Conservation (phyloP, 495 filamentous ascomycete genomes). For the Lasiosphaeria miniovina region DNA sequence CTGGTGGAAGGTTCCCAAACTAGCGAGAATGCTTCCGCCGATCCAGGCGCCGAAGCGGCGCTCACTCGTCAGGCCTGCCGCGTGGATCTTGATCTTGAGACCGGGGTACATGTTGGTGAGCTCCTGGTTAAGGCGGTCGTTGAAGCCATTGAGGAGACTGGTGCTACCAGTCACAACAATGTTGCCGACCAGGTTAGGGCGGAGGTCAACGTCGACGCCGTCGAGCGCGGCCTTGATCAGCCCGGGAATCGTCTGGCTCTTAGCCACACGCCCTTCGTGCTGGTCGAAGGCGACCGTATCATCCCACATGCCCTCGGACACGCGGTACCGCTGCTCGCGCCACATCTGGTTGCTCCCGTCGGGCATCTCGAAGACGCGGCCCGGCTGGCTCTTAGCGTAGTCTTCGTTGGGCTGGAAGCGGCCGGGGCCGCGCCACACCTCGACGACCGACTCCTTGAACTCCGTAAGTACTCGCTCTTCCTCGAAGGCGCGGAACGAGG, state of each 20-base stretch:
- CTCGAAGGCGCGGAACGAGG: slow-evolving; percentile 73
- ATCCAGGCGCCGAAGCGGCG: slow-evolving; percentile 91
- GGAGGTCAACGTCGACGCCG: slow-evolving; percentile 82
- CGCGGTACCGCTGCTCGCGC: slow-evolving; percentile 76
- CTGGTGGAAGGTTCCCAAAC: slow-evolving; percentile 97
- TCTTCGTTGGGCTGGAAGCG: slow-evolving; percentile 66
- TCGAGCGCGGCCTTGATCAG: slow-evolving; percentile 74
- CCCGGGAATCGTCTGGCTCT: slow-evolving; percentile 71
- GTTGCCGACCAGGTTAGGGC: slow-evolving; percentile 76
- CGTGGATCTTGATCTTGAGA: slow-evolving; percentile 76
- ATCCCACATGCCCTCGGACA: slow-evolving; percentile 87
- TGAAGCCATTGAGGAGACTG: slow-evolving; percentile 82
- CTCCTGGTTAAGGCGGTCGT: slow-evolving; percentile 81
- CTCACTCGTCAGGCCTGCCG: slow-evolving; percentile 81
- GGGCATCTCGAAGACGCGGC: slow-evolving; percentile 91
- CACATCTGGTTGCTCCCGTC: slow-evolving; percentile 92
- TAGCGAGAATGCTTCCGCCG: slow-evolving; percentile 92
- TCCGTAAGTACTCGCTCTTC: slow-evolving; percentile 92
- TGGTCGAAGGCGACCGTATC: slow-evolving; percentile 58
- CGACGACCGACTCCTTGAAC: slow-evolving; percentile 96
- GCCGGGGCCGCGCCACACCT: slow-evolving; percentile 84
- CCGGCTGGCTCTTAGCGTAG: slow-evolving; percentile 57
- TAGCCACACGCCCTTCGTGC: slow-evolving; percentile 43
- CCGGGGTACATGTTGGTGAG: slow-evolving; percentile 74
- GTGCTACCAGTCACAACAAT: slow-evolving; percentile 91